Evolutionary conservation across 345 rosid genomes (phyloP).

Genomic region (Melastoma malabathricum): DNA sequence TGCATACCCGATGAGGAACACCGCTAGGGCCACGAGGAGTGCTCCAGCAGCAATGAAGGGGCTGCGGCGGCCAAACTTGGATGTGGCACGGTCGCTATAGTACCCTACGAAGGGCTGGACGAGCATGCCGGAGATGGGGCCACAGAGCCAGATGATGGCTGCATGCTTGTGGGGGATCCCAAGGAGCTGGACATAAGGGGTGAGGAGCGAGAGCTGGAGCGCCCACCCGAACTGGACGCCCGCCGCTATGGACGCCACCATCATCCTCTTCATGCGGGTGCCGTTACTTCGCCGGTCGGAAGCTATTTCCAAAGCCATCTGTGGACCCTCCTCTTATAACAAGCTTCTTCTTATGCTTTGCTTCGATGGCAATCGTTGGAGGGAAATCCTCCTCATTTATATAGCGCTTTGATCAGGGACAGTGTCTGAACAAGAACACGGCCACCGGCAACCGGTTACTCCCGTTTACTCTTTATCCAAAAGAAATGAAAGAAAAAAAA

Average conservation of each 20-base stretch:
- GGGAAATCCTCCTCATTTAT: too few species aligned
- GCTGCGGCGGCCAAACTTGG: conserved; percentile 31
- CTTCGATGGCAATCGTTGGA: too few species aligned
- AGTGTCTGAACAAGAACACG: too few species aligned
- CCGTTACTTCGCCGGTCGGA: too few species aligned
- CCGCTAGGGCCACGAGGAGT: conserved; percentile 18
- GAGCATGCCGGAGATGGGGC: conserved; percentile 32
- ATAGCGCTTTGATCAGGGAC: too few species aligned
- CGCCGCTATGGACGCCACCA: conserved; percentile 31
- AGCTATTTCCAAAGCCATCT: too few species aligned
- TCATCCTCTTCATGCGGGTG: conserved; percentile 16
- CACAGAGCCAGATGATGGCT: conserved; percentile 37
- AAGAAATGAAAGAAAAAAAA: too few species aligned
- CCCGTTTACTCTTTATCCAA: too few species aligned
- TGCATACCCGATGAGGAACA: conserved; percentile 31
- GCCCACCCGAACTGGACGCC: conserved; percentile 44
- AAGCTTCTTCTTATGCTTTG: too few species aligned
- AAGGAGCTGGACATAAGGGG: conserved; percentile 30
- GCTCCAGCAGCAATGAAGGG: conserved; percentile 30
- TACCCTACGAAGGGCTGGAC: conserved; percentile 36
- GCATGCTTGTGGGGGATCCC: conserved; percentile 35
- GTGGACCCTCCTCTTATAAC: too few species aligned
- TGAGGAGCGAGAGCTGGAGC: conserved; percentile 29
- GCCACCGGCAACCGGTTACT: too few species aligned
- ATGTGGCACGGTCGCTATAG: conserved; percentile 28